A percentile compares a stretch with the other conserved stretches of the same genome.
phyloP scores from a whole-genome alignment of 108 stramenopile genomes.

The Fragilaria radians region DNA sequence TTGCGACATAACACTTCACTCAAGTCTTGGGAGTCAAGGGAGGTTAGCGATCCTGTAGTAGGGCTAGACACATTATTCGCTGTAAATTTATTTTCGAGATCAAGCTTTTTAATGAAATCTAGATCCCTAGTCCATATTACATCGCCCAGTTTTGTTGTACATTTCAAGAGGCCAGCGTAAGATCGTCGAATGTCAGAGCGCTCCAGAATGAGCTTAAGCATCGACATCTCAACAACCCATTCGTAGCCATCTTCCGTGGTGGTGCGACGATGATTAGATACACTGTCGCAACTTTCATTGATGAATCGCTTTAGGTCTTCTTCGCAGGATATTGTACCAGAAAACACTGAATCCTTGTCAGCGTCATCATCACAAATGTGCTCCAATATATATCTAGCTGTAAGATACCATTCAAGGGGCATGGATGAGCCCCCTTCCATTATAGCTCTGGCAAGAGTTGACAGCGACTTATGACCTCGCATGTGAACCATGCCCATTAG shows the following conservation, averaged over 20 bases:
- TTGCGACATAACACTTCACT: too few species aligned
- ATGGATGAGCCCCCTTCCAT: not conserved
- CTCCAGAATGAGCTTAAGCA: slow-evolving; percentile 34
- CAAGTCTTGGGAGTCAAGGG: too few species aligned
- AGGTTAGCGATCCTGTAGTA: too few species aligned
- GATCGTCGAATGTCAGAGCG: slow-evolving; percentile 25
- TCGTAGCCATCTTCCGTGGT: slow-evolving; percentile 12
- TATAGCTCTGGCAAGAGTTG: slow-evolving; percentile 13
- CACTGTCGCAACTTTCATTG: not conserved
- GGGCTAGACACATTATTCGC: too few species aligned
- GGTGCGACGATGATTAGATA: not conserved
- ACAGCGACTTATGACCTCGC: slow-evolving; percentile 39
- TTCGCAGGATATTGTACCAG: not conserved
- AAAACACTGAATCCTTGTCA: not conserved
- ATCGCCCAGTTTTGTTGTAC: too few species aligned
- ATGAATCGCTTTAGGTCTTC: not conserved
- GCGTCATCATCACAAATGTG: not conserved
- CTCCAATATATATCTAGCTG: not conserved
- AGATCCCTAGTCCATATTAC: too few species aligned
- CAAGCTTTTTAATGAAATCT: too few species aligned
- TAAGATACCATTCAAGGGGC: not conserved
- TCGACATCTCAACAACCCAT: slow-evolving; percentile 42
- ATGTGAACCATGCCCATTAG: slow-evolving; percentile 44
- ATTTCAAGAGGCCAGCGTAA: slow-evolving; percentile 26
- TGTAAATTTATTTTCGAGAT: too few species aligned